phyloP scores from a whole-genome alignment of 106 monocot genomes.

The Dendrobium chrysotoxum region DNA sequence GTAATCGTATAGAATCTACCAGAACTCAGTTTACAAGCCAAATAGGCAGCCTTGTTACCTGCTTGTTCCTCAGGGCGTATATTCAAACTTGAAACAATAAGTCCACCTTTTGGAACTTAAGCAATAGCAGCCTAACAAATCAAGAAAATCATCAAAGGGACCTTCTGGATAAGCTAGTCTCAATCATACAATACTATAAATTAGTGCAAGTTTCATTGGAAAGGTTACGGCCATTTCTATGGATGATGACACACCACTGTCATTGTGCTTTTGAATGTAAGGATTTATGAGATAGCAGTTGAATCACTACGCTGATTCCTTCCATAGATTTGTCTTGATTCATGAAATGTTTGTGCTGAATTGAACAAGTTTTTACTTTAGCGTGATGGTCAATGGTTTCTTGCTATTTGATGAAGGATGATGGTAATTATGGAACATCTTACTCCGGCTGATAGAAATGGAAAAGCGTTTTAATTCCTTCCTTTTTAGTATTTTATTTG shows the following conservation, averaged over 20 bases:
- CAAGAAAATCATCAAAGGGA: no score
- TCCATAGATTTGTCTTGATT: neutral
- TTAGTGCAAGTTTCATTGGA: neutral
- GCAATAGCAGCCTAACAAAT: no score
- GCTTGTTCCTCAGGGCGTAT: no score
- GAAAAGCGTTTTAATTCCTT: no score
- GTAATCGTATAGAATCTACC: no score
- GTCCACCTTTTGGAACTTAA: no score
- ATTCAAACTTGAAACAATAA: no score
- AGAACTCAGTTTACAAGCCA: no score
- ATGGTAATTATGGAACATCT: neutral
- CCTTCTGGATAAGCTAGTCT: no score
- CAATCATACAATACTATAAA: neutral
- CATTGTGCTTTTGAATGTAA: neutral
- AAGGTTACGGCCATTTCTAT: neutral
- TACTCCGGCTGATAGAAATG: neutral
- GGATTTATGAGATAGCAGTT: neutral
- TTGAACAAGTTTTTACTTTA: constrained; percentile 3
- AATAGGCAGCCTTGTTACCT: no score
- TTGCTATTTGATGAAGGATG: neutral
- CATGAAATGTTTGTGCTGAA: neutral
- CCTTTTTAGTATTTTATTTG: no score
- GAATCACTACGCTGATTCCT: neutral
- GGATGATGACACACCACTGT: neutral
- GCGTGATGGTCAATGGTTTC: neutral